phyloP scores from a whole-genome alignment of 176 grass and related monocot genomes.

The Phragmites australis region DNA sequence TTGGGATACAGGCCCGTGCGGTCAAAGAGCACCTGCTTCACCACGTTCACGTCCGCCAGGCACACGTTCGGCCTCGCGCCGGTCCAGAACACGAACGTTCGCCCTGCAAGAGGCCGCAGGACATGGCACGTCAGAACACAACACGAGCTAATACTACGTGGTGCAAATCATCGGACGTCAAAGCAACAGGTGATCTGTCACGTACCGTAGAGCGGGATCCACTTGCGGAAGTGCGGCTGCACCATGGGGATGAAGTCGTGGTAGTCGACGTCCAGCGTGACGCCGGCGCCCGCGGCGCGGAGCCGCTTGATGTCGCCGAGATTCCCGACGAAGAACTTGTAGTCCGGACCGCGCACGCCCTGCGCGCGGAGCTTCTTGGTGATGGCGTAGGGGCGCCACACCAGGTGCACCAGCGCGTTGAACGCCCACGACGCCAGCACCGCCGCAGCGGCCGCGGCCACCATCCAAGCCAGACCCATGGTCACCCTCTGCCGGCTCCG shows the following conservation, averaged over 20 bases:
- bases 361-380: constrained; percentile 33
- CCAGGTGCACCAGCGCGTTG: constrained; percentile 36
- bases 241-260: constrained; percentile 60
- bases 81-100: constrained; percentile 54
- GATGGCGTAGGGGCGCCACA: constrained; percentile 41
- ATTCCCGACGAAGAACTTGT: constrained; percentile 47
- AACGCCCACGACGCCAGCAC: constrained; percentile 34
- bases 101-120: constrained; percentile 32
- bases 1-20: constrained; percentile 45
- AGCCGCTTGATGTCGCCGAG: constrained; percentile 51
- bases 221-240: constrained; percentile 47
- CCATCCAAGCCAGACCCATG: constrained; percentile 28
- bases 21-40: constrained; percentile 45
- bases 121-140: not conserved
- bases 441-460: not conserved
- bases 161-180: rapidly evolving
- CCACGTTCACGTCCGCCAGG: constrained; percentile 42
- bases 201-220: constrained; percentile 47
- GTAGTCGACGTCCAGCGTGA: constrained; percentile 16
- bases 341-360: constrained; percentile 46
- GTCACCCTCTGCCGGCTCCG: not conserved
- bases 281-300: not conserved
- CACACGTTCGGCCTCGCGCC: constrained; percentile 41
- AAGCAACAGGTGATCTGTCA: not conserved
- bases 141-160: not conserved